Conservation (phyloP, 352 stramenopile species). For the Phytophthora europaea region DNA sequence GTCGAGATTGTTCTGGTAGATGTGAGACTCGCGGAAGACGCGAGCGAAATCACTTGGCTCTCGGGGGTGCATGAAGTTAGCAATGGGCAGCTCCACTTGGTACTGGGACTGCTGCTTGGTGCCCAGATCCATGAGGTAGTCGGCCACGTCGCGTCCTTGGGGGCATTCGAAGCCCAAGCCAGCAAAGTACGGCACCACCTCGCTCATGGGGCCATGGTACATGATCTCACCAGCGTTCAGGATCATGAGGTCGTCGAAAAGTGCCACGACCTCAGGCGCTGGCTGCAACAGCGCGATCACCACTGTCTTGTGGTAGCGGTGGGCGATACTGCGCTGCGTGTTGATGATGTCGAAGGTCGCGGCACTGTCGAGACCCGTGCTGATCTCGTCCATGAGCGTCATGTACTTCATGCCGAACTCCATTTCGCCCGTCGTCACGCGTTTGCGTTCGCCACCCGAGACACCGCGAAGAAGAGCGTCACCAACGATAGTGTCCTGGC, state of each 20-base stretch:
- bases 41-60: constrained; percentile 47
- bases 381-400: constrained; percentile 91
- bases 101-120: constrained; percentile 45
- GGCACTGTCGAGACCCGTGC: constrained; percentile 89
- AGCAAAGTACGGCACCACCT: constrained; percentile 40
- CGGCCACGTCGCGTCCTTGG: constrained; percentile 31
- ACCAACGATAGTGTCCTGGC: constrained; percentile 71
- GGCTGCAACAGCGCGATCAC: constrained; percentile 86
- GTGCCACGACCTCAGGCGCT: constrained; percentile 87
- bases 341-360: constrained; percentile 47
- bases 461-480: constrained; percentile 64
- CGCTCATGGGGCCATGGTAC: constrained; percentile 54
- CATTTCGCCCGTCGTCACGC: constrained; percentile 85
- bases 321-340: constrained; percentile 32
- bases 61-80: constrained; percentile 29
- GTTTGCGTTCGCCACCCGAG: constrained; percentile 73
- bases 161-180: constrained; percentile 34
- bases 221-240: constrained; percentile 72
- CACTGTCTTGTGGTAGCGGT: constrained; percentile 43
- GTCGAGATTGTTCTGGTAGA: constrained; percentile 53
- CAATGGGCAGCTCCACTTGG: constrained; percentile 6
- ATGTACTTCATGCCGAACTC: constrained; percentile 74
- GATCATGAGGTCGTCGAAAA: constrained; percentile 72
- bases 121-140: constrained; percentile 74
- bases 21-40: constrained; percentile 48